Evolutionary conservation across 768 basidiomycete species (phyloP).

Genomic region (Amanita pseudoporphyria): DNA sequence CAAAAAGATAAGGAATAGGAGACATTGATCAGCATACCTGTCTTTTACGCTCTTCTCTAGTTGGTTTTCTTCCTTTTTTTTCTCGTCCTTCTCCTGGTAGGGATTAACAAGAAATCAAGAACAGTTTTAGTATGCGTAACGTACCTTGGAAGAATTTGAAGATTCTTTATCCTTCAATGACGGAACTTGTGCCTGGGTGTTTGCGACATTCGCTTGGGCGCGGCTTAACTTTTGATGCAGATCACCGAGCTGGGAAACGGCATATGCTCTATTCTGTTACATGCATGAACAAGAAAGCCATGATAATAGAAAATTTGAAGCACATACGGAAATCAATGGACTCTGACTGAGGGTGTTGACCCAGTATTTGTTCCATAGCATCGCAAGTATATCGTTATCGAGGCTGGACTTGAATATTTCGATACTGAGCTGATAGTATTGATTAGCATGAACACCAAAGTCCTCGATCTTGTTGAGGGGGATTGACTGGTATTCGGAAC

Average conservation of each 20-base stretch:
- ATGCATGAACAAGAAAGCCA: background rate
- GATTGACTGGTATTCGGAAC: constrained; percentile 92
- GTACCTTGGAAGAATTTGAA: constrained; percentile 31
- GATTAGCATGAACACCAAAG: constrained; percentile 96
- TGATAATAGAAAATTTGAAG: background rate
- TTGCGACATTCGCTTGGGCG: constrained; percentile 47
- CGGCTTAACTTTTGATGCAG: constrained; percentile 82
- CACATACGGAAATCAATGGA: constrained; percentile 77
- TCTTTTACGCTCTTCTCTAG: constrained; percentile 88
- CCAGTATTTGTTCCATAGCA: constrained; percentile 99
- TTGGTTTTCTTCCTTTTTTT: constrained; percentile 85
- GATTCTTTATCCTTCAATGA: constrained; percentile 41
- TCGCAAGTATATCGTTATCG: constrained; percentile 78
- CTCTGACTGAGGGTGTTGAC: constrained; percentile 94
- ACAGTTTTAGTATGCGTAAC: background rate
- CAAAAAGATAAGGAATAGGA: background rate
- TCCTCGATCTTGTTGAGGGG: constrained; percentile 97
- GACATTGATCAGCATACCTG: constrained; percentile 39
- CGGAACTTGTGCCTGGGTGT: constrained; percentile 50
- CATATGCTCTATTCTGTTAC: constrained; percentile 82
- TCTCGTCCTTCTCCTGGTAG: constrained; percentile 50
- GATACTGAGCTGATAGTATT: constrained; percentile 92
- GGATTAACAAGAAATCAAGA: constrained; percentile 10
- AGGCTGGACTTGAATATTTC: constrained; percentile 90
- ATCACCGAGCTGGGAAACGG: constrained; percentile 85